Evolutionary conservation across 73 alveolate genomes (phyloP), one percentile per base, ranked within the genome.

Genomic region (Symbiodinium natans): DNA sequence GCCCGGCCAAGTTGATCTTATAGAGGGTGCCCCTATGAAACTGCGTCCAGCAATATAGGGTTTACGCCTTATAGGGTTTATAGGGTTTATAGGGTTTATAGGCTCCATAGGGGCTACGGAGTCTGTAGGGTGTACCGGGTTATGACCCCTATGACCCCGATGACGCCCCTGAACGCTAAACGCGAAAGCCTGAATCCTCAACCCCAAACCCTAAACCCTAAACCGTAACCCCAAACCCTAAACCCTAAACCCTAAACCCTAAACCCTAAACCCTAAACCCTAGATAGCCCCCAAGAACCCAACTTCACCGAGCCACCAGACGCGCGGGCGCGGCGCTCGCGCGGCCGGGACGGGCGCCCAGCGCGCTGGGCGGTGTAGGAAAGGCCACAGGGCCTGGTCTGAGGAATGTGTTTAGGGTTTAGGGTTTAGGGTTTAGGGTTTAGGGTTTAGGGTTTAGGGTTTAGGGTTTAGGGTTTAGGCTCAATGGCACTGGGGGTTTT

Each of bases 391-490:
- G 75, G 75, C 75, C 75, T 46, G 59, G 13, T 9, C 13, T 9
- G 59, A 46, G 6, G 6, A 46, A 46, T 6, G 59, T 46, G 59
- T 56, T 56, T 56, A 56, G 74, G 74, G 74, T 21, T 56, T 56
- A 56, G 74, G 74, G 74, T 56, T 56, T 56, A 56, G 74, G 74
- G 77, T 63, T 63, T 63, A 11, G 77, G 77, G 77, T 59, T 59
- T 27, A 59, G 31, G 77, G 36, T 59, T 59, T 11, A 56, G 74
- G 74, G 74, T 56, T 56, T 56, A 56, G 74, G 74, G 74, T 56
- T 56, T 56, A 56, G 74, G 74, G 74, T 56, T 56, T 56, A 21
- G 74, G 74, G 59, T 46, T 6, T 6, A 46, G 59, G 59, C 13
- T 6, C 21, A 46, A 13, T 46, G 13, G 6, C 21, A 9, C 6